These are phyloP conservation scores for Aspergillus sp. DNA, from an alignment of 2,329 filamentous ascomycete species.

Conservation along the genomic window DNA sequence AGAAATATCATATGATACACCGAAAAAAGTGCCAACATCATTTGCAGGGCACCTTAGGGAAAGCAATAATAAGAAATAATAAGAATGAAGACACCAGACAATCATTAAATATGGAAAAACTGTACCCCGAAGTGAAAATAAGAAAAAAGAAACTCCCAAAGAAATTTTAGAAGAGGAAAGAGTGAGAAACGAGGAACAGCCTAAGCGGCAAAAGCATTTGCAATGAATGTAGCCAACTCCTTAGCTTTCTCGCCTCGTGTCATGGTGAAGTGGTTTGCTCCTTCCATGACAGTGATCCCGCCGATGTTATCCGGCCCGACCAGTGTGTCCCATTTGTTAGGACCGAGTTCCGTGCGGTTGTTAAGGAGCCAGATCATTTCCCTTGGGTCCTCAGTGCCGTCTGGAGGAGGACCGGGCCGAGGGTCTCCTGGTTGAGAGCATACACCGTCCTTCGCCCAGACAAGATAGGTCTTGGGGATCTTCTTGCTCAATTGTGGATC, in stretches of 20 bases:
- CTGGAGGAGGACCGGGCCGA: conserved; percentile 31
- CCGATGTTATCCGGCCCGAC: conserved; percentile 32
- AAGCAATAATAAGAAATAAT: too few species aligned
- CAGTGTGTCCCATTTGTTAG: conserved; percentile 43
- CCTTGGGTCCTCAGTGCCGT: conserved; percentile 35
- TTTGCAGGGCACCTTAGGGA: too few species aligned
- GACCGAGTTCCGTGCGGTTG: conserved; percentile 41
- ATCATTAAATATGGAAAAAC: too few species aligned
- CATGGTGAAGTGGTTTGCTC: conserved; percentile 32
- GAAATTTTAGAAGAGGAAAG: conserved; percentile 6
- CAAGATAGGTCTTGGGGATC: conserved; percentile 37
- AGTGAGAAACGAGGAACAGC: conserved; percentile 1
- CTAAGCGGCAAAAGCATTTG: conserved; percentile 15
- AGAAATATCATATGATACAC: too few species aligned
- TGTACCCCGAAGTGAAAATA: neutral
- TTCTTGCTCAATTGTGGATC: conserved; percentile 22
- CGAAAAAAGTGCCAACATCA: too few species aligned
- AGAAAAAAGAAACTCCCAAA: conserved; percentile 3
- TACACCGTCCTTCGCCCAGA: conserved; percentile 46
- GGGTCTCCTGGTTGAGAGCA: conserved; percentile 37
- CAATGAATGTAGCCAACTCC: conserved; percentile 26
- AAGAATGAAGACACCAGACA: too few species aligned
- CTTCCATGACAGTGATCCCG: conserved; percentile 21
- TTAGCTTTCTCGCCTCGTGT: conserved; percentile 24
- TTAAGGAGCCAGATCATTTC: conserved; percentile 47